Evolutionary conservation across 2,329 filamentous ascomycete genomes (phyloP).

Genomic region (Xylariaceae sp.): DNA sequence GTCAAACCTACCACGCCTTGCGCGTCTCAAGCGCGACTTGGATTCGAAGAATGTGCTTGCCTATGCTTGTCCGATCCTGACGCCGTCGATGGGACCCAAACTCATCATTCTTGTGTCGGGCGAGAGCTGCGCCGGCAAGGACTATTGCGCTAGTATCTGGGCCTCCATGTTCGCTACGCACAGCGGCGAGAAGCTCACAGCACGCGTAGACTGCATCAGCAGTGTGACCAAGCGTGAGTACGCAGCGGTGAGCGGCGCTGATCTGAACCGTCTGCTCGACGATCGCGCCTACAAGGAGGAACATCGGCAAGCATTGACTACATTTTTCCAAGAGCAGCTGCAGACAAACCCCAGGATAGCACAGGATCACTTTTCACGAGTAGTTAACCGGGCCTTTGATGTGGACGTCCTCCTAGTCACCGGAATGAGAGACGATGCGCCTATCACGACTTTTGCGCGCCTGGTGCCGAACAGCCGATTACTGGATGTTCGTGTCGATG

Average conservation of each 20-base stretch:
- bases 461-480: constrained; percentile 48
- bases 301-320: constrained; percentile 48
- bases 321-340: constrained; percentile 46
- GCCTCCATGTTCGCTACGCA: constrained; percentile 34
- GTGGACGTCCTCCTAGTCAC: constrained; percentile 56
- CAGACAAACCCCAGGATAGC: constrained; percentile 40
- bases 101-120: constrained; percentile 56
- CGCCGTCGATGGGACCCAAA: constrained; percentile 33
- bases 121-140: constrained; percentile 52
- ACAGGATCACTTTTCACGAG: constrained; percentile 46
- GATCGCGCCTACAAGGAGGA: constrained; percentile 59
- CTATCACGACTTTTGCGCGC: constrained; percentile 49
- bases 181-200: constrained; percentile 30
- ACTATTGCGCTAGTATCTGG: constrained; percentile 54
- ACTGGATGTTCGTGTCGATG: constrained; percentile 48
- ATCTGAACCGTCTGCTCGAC: constrained; percentile 42
- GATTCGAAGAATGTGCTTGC: constrained; percentile 49
- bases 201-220: constrained; percentile 50
- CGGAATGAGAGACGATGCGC: constrained; percentile 57
- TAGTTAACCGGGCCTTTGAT: constrained; percentile 38
- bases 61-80: constrained; percentile 49
- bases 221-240: constrained; percentile 54
- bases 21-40: constrained; percentile 43
- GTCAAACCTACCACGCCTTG: constrained; percentile 45
- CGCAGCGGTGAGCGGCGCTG: constrained; percentile 42